Percentiles rank a stretch among this genome's conserved stretches.
Evolutionary conservation across 2,329 filamentous ascomycete species (phyloP).

Genomic region (Fusarium sp.): DNA sequence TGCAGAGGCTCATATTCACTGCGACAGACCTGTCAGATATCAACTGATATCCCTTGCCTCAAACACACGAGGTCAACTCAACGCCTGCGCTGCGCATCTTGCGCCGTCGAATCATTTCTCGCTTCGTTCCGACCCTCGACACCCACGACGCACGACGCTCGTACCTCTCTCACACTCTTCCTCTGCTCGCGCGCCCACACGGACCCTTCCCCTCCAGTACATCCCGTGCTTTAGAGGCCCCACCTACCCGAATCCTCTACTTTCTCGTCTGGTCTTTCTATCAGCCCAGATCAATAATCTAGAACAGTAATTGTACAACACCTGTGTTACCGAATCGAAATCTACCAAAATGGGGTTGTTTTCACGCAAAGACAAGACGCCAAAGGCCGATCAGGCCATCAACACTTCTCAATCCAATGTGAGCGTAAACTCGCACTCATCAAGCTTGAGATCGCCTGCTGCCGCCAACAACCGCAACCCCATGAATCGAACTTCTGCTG

Average conservation of each 20-base stretch:
- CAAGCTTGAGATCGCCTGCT: slow-evolving; percentile 51
- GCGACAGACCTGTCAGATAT: slow-evolving; percentile 21
- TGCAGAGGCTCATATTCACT: slow-evolving; percentile 16
- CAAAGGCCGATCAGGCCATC: slow-evolving; percentile 56
- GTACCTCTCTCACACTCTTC: slow-evolving; percentile 35
- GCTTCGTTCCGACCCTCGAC: slow-evolving; percentile 40
- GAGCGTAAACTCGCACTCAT: slow-evolving; percentile 63
- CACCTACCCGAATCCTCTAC: slow-evolving; percentile 37
- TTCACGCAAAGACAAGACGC: slow-evolving; percentile 64
- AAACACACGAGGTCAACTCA: slow-evolving; percentile 21
- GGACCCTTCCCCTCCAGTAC: slow-evolving; percentile 41
- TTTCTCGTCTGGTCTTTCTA: slow-evolving; percentile 37
- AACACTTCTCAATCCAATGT: slow-evolving; percentile 60
- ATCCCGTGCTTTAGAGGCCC: slow-evolving; percentile 31
- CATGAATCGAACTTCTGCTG: slow-evolving; percentile 63
- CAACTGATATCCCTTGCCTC: slow-evolving; percentile 38
- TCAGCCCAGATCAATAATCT: slow-evolving; percentile 34
- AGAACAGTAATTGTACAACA: slow-evolving; percentile 25
- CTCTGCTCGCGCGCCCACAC: slow-evolving; percentile 26
- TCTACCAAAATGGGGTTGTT: slow-evolving; percentile 64
- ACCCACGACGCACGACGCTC: slow-evolving; percentile 39
- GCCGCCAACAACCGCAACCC: slow-evolving; percentile 44
- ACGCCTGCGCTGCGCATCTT: slow-evolving; percentile 33
- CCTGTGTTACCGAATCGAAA: slow-evolving; percentile 15
- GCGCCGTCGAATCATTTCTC: slow-evolving; percentile 36